Conservation (phyloP, 495 filamentous ascomycete species). For the Pseudoneurospora amorphoporcata region DNA sequence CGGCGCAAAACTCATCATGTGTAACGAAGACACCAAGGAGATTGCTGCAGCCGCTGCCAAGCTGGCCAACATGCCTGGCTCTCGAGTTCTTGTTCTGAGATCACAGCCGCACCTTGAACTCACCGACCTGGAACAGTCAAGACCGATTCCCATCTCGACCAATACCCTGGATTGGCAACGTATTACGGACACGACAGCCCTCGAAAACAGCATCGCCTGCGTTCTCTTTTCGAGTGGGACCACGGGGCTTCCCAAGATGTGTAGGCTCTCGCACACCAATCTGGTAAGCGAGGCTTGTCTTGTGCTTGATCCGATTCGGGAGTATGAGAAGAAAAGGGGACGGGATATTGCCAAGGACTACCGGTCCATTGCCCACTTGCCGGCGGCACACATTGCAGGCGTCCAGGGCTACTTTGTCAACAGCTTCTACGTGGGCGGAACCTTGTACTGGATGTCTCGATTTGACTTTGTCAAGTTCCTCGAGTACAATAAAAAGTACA, state of each 20-base stretch:
- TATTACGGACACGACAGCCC: slow-evolving; percentile 31
- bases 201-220: slow-evolving; percentile 34
- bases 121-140: neutral
- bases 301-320: slow-evolving; percentile 6
- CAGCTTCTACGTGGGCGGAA: slow-evolving; percentile 28
- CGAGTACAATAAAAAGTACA: slow-evolving; percentile 29
- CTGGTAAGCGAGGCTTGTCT: slow-evolving; percentile 37
- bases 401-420: slow-evolving; percentile 36
- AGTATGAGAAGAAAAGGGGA: neutral
- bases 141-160: neutral
- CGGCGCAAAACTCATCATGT: slow-evolving; percentile 44
- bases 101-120: slow-evolving; percentile 8
- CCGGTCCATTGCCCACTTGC: slow-evolving; percentile 41
- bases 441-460: slow-evolving; percentile 41
- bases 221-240: slow-evolving; percentile 84
- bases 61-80: slow-evolving; percentile 41
- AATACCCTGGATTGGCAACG: slow-evolving; percentile 28
- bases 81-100: slow-evolving; percentile 25
- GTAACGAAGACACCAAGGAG: slow-evolving; percentile 36
- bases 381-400: slow-evolving; percentile 32
- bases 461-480: slow-evolving; percentile 38
- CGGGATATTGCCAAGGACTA: neutral
- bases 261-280: slow-evolving; percentile 63
- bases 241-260: slow-evolving; percentile 73
- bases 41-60: slow-evolving; percentile 51